Base-by-base conservation (phyloP, 345 rosid species). In the Nasturtium officinale region DNA sequence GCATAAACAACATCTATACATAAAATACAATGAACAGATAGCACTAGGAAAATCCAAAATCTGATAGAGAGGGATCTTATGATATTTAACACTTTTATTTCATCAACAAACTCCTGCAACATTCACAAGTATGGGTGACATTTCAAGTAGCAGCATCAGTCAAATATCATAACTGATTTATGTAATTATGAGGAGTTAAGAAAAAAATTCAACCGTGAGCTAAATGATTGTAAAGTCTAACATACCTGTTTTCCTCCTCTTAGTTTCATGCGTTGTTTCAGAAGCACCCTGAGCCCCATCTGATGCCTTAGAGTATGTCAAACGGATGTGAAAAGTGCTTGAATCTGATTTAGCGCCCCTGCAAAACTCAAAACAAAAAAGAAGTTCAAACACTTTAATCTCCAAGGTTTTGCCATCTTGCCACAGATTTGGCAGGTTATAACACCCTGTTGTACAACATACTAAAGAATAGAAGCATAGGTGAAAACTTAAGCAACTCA, bases 181-280 rank as follows among this genome's bases (percentile, higher is more conserved):
- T 2, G 32, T 21, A 48, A 29, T 6, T 55, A 38, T 13, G 28
- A 26, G 18, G 51, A 60, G 56, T 25, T 28, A 67, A 45, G 50
- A n/a, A 38, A 16, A 48, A 47, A 10, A 13, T 9, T 53, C 13
- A 55, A 73, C 42, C 16, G 13, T 28, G 25, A 21, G 23, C 16
- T 5, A 46, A 12, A 13, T 40, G 9, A 53, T 28, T 13, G 55
- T 43, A 56, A 48, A 53, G 45, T 20, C 56, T 67, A 9, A 59
- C 57, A 45, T 82, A 81, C 97, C 96, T 82, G 82, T 72, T 81
- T 88, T 94, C 61, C 81, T 85, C 82, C 89, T 88, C 82, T 94
- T 88, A 82, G 75, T 72, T 74, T 76, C 83, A 56, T 72, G 80
- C 15, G 43, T 80, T 71, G 72, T 76, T 65, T 77, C 77, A 9